Percentiles rank a stretch among this genome's conserved stretches.
These are phyloP conservation scores for Trichoderma cornu-damae DNA, from an alignment of 2,329 filamentous ascomycete genomes.

Conservation along the genomic window DNA sequence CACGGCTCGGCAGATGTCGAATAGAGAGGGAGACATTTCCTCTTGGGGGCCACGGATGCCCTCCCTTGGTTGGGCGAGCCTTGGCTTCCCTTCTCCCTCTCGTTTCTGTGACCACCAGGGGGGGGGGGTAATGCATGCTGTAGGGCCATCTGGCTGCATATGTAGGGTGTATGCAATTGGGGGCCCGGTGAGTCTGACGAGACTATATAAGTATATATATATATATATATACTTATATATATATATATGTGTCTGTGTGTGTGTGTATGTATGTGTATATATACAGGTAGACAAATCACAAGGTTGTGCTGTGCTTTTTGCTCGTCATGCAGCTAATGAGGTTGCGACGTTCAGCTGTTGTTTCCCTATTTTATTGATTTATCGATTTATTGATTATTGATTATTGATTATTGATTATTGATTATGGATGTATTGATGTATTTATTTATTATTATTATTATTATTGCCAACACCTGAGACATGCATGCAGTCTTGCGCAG, in stretches of 20 bases:
- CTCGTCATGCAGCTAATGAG: background rate
- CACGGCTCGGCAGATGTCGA: background rate
- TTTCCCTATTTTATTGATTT: background rate
- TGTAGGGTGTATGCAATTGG: background rate
- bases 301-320: background rate
- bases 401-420: no score
- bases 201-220: no score
- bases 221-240: no score
- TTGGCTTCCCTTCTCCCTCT: background rate
- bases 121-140: background rate
- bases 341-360: background rate
- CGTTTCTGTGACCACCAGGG: background rate
- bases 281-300: background rate
- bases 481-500: background rate
- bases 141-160: background rate
- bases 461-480: background rate
- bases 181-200: background rate
- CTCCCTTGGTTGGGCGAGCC: background rate
- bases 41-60: background rate
- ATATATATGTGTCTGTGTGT: no score
- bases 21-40: background rate
- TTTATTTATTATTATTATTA: no score
- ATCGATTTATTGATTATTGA: no score
- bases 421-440: no score
- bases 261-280: no score